Evolutionary conservation across 148 eudicot genomes (phyloP), one percentile per base, ranked within the genome.

Genomic region (Persicaria maculosa): DNA sequence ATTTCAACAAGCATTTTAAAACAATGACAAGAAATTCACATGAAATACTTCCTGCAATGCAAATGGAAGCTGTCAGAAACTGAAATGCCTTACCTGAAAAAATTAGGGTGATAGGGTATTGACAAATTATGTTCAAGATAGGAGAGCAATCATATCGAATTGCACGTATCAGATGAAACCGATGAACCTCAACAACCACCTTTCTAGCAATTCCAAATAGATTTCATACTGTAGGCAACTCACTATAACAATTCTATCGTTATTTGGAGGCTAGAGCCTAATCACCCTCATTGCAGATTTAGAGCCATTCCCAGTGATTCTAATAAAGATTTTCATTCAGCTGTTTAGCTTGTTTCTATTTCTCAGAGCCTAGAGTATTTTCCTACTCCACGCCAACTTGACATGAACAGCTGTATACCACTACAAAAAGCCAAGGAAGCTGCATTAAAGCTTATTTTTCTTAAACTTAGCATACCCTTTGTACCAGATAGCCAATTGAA

Each of bases 221-320:
- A 15, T 31, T 44, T 62, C 16, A 31, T 62, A 62, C 44, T 25
- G 25, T 31, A 31, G 4, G 44, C n/a, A 10, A 16, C 10, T 62
- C 7, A 62, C 12, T 25, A 57, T 62, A 31, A 4, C n/a, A 62
- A 62, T 62, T 62, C 12, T 12, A 40, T 40, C 70, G 9, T 36
- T 17, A 65, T 40, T 65, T 36, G 40, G 47, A 65, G 46, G 16
- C 70, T 12, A 15, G 70, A 15, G 17, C 70, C 70, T 65, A 40
- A 15, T 12, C 70, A 65, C 45, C 70, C 70, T 40, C 70, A 65
- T 14, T n/a, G n/a, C n/a, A n/a, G n/a, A n/a, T n/a, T n/a, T 36
- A 57, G 67, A 59, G 43, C 40, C 67, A 59, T 22, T 9, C 43
- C 22, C 14, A 59, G 15, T 59, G 11, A 22, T 22, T 59, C 43